Percentiles rank a stretch among this genome's conserved stretches.
Evolutionary conservation across 345 rosid genomes (phyloP).

Genomic region (Salix udensis): DNA sequence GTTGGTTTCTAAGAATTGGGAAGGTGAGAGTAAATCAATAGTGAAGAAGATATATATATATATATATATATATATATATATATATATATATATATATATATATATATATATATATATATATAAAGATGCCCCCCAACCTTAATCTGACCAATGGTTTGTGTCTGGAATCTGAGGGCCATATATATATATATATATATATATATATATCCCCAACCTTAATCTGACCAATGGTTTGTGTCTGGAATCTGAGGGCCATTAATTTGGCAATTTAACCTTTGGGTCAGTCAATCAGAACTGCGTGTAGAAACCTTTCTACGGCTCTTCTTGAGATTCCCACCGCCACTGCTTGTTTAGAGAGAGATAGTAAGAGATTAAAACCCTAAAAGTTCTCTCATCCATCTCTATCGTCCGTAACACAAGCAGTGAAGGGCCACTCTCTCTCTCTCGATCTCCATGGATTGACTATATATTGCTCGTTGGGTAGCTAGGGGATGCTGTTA

Average conservation of each 20-base stretch:
- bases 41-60: neutral
- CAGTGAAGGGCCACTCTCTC: slow-evolving; percentile 7
- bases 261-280: slow-evolving; percentile 15
- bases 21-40: neutral
- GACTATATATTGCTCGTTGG: too few relatives aligned
- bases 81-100: too few relatives aligned
- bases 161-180: slow-evolving; percentile 26
- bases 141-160: neutral
- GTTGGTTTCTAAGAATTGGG: too few relatives aligned
- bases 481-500: neutral
- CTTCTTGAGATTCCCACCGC: slow-evolving; percentile 30
- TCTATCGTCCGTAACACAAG: slow-evolving; percentile 26
- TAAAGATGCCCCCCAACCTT: too few relatives aligned
- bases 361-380: slow-evolving; percentile 18
- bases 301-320: slow-evolving; percentile 18
- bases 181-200: too few relatives aligned
- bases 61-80: too few relatives aligned
- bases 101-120: too few relatives aligned
- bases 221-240: neutral
- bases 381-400: slow-evolving; percentile 30
- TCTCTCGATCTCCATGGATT: neutral
- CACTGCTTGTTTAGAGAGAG: slow-evolving; percentile 15
- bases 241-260: slow-evolving; percentile 27
- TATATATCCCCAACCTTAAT: too few relatives aligned
- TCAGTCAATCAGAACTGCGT: slow-evolving; percentile 16